A percentile compares a stretch with the other conserved stretches of the same genome.
These are phyloP conservation scores for Clonostachys sp. DNA, from an alignment of 2,329 filamentous ascomycete species.

Conservation along the genomic window DNA sequence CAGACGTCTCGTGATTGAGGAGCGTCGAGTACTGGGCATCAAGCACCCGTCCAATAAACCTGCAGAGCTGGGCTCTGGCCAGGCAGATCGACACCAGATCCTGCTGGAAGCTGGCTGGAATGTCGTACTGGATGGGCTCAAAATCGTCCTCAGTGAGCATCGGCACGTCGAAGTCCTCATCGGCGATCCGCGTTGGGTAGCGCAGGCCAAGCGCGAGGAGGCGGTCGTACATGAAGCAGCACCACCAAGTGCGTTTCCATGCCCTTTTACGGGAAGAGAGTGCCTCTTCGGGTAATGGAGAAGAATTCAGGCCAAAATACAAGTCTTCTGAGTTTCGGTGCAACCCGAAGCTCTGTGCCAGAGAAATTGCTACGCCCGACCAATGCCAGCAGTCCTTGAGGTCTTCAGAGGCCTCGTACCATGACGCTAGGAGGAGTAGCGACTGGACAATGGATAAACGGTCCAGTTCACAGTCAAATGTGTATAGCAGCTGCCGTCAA, in stretches of 20 bases:
- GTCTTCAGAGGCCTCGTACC: constrained; percentile 95
- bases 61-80: constrained; percentile 82
- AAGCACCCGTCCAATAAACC: constrained; percentile 63
- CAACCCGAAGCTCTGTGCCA: constrained; percentile 89
- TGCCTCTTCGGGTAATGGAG: constrained; percentile 44
- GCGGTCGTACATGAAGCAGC: constrained; percentile 90
- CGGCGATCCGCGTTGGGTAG: constrained; percentile 85
- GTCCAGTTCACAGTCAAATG: constrained; percentile 92
- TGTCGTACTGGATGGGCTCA: constrained; percentile 66
- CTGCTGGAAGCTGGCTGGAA: constrained; percentile 66
- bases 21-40: not conserved
- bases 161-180: constrained; percentile 88
- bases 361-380: constrained; percentile 93
- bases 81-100: constrained; percentile 86
- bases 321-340: constrained; percentile 79
- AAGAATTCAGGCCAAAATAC: constrained; percentile 51
- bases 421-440: constrained; percentile 89
- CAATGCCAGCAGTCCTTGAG: constrained; percentile 98
- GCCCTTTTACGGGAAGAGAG: constrained; percentile 47
- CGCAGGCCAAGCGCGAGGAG: constrained; percentile 92
- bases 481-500: constrained; percentile 68
- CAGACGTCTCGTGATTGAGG: not conserved
- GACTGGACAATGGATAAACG: constrained; percentile 85
- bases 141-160: constrained; percentile 86
- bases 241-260: constrained; percentile 98